phyloP scores from a whole-genome alignment of 352 stramenopile genomes.

The Phytophthora niederhauseri region DNA sequence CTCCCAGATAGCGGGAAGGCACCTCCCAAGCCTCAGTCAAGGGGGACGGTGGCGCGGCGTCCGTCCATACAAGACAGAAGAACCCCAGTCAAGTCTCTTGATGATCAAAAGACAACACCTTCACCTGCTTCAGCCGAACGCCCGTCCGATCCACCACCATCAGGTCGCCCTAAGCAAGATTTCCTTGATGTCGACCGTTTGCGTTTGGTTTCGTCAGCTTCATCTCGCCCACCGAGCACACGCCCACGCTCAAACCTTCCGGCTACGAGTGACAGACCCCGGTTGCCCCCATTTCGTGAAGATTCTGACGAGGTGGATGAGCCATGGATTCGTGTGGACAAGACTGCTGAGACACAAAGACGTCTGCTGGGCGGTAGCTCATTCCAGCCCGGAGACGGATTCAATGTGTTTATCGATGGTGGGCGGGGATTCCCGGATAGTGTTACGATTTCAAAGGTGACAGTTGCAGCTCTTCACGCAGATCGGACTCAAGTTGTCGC shows the following conservation, averaged over 20 bases:
- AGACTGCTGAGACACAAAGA: conserved; percentile 33
- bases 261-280: conserved; percentile 24
- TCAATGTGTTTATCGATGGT: conserved; percentile 84
- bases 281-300: conserved; percentile 32
- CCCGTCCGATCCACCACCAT: not conserved
- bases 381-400: conserved; percentile 72
- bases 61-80: conserved; percentile 18
- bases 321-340: conserved; percentile 53
- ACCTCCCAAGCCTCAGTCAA: conserved; percentile 19
- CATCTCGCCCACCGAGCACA: conserved; percentile 36
- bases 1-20: conserved; percentile 15
- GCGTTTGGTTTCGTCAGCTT: conserved; percentile 33
- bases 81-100: conserved; percentile 8
- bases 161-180: conserved; percentile 29
- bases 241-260: conserved; percentile 34
- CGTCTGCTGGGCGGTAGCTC: conserved; percentile 26
- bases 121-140: conserved; percentile 3
- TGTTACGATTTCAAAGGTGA: conserved; percentile 72
- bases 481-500: conserved; percentile 49
- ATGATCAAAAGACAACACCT: conserved; percentile 10
- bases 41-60: conserved; percentile 1
- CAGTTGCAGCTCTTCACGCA: conserved; percentile 59
- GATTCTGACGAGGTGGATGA: conserved; percentile 25
- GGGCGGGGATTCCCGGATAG: conserved; percentile 77
- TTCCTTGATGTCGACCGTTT: conserved; percentile 47